A percentile compares a stretch with the other conserved stretches of the same genome.
Conservation (phyloP, 768 basidiomycete genomes). For the Mrakia gelida region DNA sequence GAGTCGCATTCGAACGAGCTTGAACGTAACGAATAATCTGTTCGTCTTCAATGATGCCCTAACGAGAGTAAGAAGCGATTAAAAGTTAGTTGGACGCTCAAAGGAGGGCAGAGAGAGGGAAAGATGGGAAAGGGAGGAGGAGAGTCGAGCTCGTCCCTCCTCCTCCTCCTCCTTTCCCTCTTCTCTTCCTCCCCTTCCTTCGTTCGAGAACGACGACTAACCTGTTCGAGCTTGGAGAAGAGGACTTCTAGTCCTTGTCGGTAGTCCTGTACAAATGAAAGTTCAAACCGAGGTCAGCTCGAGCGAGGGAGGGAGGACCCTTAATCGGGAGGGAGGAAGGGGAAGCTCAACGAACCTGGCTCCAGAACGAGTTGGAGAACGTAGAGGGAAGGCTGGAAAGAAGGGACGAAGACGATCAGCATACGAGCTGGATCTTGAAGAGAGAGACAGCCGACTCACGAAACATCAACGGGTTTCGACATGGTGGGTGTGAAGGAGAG, state of each 20-base stretch:
- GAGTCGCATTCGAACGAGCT: not conserved
- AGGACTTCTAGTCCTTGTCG: constrained; percentile 22
- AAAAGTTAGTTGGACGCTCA: not conserved
- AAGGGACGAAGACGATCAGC: not conserved
- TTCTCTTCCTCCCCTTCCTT: not conserved
- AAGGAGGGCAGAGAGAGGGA: not conserved
- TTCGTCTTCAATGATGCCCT: constrained; percentile 26
- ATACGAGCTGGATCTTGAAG: not conserved
- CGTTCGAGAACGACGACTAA: not conserved
- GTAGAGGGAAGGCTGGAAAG: constrained; percentile 7
- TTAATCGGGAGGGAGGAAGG: not conserved
- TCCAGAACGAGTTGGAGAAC: constrained; percentile 23
- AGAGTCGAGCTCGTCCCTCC: not conserved
- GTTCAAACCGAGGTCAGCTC: not conserved
- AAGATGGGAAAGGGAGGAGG: not conserved
- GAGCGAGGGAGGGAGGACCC: not conserved
- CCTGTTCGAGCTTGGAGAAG: constrained; percentile 30
- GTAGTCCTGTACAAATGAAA: constrained; percentile 1
- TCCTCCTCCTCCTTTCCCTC: not conserved
- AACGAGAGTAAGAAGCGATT: not conserved
- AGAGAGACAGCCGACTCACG: not conserved
- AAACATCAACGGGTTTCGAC: not conserved
- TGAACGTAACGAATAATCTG: constrained; percentile 23
- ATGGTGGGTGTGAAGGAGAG: not conserved
- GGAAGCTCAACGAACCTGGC: not conserved